Evolutionary conservation across 1,284 basidiomycete species (phyloP), one percentile per base, ranked within the genome.

Genomic region (Amylostereum chailletii): DNA sequence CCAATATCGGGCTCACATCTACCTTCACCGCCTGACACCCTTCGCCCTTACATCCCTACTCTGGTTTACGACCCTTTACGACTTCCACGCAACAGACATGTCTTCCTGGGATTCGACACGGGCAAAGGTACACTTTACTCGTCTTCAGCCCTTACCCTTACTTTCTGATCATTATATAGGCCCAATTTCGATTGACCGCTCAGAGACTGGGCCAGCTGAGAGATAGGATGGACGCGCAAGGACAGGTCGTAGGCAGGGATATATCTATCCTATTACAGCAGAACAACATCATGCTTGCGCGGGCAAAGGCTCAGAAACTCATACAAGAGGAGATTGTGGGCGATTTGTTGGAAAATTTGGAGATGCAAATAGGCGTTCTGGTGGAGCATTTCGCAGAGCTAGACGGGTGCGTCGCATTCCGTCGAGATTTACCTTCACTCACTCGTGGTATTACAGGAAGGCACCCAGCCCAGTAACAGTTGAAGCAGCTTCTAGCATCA

Each of bases 141-240:
- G 33, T 43, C 8, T 43, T 31, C 9, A 34, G 31, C 31, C 42
- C 38, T 29, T 45, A 41, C 38, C 46, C 34, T 38, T 42, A 31
- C 34, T 31, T 39, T 33, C 30, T 44, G 36, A 42, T 33, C 41
- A 11, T 10, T 39, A 31, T 53, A 44, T 53, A 88, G 86, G 66
- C 72, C 26, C 78, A 84, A 54, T 69, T 89, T 41, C 75, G 81
- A 51, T 68, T 77, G 32, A 75, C 85, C 5, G 76, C 77, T 42
- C 80, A 83, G 56, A 72, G 74, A 43, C 69, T 89, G 42, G 81
- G 80, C 26, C 83, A 86, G 57, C 62, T 86, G 26, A 82, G 85
- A 58, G 77, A 81, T 57, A 79, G 75, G 60, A 76, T 80, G 54
- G 83, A 87, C 55, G 77, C 82, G 1, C 71, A 79, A 58, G 74